Base-by-base conservation (phyloP, 148 eudicot genomes). In the Heliosperma pusillum region DNA sequence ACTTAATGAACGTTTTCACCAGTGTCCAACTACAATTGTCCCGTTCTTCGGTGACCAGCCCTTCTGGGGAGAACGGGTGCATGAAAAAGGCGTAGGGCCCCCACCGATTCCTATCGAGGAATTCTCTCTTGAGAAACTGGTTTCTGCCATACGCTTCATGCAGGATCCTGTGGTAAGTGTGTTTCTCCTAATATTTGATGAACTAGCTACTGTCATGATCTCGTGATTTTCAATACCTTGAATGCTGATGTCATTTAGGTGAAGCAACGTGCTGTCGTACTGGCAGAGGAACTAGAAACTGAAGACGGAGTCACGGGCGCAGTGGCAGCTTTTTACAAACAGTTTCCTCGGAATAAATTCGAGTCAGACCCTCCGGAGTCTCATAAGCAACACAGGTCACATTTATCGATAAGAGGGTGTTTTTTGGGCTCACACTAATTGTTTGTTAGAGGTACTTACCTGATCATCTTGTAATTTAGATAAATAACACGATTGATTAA, bases 1-100 rank as follows among this genome's bases (percentile, higher is more conserved):
- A 44, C 36, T 76, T 40, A 36, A 50, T 26, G 29, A 50, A 66
- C 42, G 29, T n/a, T 76, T 66, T 65, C 29, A 66, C 45, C 87
- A 93, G 96, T 93, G 96, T 75, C 98, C 98, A 24, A 93, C 98
- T 57, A 85, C 98, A 11, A 80, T 93, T 47, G 91, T 93, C 52
- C 96, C 98, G 50, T 93, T 93, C 83, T 90, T 93, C 56, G 98
- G 98, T 52, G 98, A 93, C 82, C 98, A 93, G 72, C 96, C 92
- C 4, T 93, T 93, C 76, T 91, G 98, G 98, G 98, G 98, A 36
- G 96, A 91, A 47, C 87, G 82, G 65, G 90, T 93, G 59, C 92
- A 86, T 75, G 88, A 87, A 27, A 88, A 84, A 81, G 96, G 98
- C 42, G 80, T 91, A 70, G 98, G 98, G 21, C 98, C 98, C 47